These are phyloP conservation scores for Pseudogymnoascus sp. DNA, from an alignment of 2,329 filamentous ascomycete species.

Conservation along the genomic window DNA sequence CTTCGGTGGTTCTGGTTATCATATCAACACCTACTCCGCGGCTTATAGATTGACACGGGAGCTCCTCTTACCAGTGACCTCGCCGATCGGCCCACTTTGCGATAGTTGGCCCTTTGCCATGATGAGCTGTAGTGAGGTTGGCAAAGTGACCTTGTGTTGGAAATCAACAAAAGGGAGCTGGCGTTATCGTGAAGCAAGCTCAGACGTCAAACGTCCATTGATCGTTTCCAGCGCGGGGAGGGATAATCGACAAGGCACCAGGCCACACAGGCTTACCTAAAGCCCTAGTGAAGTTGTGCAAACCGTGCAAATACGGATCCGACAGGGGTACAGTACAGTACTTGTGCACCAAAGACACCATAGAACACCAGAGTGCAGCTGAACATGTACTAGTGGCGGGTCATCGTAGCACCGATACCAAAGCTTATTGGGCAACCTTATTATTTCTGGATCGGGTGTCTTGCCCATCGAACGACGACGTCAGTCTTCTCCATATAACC, in stretches of 20 bases:
- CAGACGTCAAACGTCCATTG: background rate
- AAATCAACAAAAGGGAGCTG: background rate
- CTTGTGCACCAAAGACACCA: background rate
- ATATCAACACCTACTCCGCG: background rate
- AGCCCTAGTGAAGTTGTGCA: conserved; percentile 5
- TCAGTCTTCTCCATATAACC: conserved; percentile 3
- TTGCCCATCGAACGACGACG: conserved; percentile 4
- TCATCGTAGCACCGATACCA: background rate
- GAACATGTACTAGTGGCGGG: background rate
- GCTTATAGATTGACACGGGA: background rate
- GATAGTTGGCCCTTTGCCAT: background rate
- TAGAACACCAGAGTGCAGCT: background rate
- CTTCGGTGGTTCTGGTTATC: conserved; percentile 62
- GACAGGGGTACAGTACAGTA: background rate
- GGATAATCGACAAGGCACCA: conserved; percentile 2
- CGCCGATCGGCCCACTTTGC: conserved; percentile 1
- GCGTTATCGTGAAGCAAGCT: conserved; percentile 7
- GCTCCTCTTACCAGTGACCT: conserved; percentile 5
- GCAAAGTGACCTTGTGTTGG: background rate
- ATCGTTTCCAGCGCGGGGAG: background rate
- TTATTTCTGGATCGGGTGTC: conserved; percentile 6
- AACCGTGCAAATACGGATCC: background rate
- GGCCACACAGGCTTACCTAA: conserved; percentile 6
- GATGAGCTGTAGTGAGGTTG: background rate
- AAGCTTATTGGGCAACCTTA: conserved; percentile 9